phyloP scores from a whole-genome alignment of 495 filamentous ascomycete genomes.

The Terfezia claveryi region DNA sequence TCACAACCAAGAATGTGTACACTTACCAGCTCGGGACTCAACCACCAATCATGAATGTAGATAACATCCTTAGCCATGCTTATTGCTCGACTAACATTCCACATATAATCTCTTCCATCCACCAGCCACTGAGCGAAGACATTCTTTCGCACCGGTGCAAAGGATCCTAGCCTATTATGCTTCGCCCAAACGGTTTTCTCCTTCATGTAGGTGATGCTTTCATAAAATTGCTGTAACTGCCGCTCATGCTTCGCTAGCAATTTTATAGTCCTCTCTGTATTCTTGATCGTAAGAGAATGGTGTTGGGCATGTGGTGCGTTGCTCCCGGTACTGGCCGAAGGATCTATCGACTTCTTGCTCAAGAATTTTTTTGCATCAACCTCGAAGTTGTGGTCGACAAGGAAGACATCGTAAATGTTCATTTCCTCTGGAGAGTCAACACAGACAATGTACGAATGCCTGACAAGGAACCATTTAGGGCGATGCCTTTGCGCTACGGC shows the following conservation, averaged over 20 bases:
- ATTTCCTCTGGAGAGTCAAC: slow-evolving; percentile 95
- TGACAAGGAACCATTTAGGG: slow-evolving; percentile 94
- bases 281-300: slow-evolving; percentile 61
- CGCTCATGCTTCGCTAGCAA: slow-evolving; percentile 83
- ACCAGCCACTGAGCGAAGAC: slow-evolving; percentile 95
- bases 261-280: slow-evolving; percentile 73
- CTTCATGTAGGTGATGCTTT: slow-evolving; percentile 71
- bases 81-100: slow-evolving; percentile 92
- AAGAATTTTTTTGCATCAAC: slow-evolving; percentile 41
- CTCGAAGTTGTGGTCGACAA: slow-evolving; percentile 68
- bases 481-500: slow-evolving; percentile 58
- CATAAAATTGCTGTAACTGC: slow-evolving; percentile 74
- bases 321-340: slow-evolving; percentile 5
- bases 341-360: slow-evolving; percentile 32
- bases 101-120: slow-evolving; percentile 95
- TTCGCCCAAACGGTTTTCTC: slow-evolving; percentile 57
- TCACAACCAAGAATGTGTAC: not conserved
- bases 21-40: slow-evolving; percentile 60
- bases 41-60: slow-evolving; percentile 99
- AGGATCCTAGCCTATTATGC: slow-evolving; percentile 73
- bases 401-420: slow-evolving; percentile 97
- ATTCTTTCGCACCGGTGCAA: slow-evolving; percentile 66
- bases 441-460: slow-evolving; percentile 91
- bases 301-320: slow-evolving; percentile 47
- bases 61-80: slow-evolving; percentile 96